A percentile compares a stretch with the other conserved stretches of the same genome.
These are phyloP conservation scores for Chenopodium quinoa DNA, from an alignment of 148 eudicot species.

Conservation along the genomic window DNA sequence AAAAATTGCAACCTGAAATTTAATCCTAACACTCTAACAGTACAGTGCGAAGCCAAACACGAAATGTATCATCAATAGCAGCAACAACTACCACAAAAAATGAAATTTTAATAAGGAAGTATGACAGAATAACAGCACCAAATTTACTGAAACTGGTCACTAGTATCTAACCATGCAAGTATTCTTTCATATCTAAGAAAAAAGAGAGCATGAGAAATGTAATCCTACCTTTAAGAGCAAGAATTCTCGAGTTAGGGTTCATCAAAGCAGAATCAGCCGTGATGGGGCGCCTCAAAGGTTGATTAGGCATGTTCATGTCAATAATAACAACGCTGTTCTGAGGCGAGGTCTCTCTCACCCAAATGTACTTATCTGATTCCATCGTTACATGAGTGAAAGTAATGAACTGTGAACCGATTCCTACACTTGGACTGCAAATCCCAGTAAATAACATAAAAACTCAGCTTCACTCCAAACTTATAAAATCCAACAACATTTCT, in stretches of 20 bases:
- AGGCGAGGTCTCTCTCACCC: no score
- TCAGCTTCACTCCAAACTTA: background rate
- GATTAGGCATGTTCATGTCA: no score
- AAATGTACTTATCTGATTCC: no score
- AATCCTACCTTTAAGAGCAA: slow-evolving; percentile 53
- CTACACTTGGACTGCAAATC: slow-evolving; percentile 52
- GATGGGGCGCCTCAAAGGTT: no score
- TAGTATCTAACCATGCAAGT: background rate
- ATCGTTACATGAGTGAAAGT: no score
- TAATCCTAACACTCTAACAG: no score
- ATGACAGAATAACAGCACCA: background rate
- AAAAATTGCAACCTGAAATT: no score
- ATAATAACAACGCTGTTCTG: no score
- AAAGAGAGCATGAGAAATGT: background rate
- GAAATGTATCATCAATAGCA: background rate
- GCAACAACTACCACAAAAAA: background rate
- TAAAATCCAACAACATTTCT: background rate
- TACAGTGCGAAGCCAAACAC: background rate
- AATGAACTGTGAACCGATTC: no score
- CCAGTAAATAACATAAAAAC: background rate
- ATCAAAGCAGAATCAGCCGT: no score
- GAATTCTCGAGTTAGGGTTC: no score
- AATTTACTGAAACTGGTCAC: background rate
- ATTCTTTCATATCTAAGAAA: background rate
- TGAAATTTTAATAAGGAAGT: background rate